Base-by-base conservation (phyloP, 2,329 filamentous ascomycete species). In the Shiraia bambusicola region DNA sequence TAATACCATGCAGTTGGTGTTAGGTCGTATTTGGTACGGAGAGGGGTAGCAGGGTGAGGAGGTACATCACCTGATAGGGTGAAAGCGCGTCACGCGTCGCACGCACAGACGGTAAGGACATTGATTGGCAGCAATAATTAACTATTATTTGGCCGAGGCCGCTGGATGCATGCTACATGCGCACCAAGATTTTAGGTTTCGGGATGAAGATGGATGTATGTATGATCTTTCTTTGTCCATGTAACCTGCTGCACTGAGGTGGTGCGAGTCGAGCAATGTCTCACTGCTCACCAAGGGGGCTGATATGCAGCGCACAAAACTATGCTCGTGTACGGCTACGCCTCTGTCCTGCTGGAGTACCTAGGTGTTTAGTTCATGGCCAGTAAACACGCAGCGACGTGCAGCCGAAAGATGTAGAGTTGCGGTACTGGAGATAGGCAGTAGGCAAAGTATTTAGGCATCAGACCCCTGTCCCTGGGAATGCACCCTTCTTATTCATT, bases 401-500 rank as follows among this genome's bases (percentile, higher is more conserved):
- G 37, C 30, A 35, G 25, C 42, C 48, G 40, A 24, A 42, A n/a
- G 24, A 42, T 38, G 32, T 47, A 39, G 33, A 34, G 46, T 37
- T 39, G 47, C 34, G 45, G 42, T 47, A 49, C 37, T 35, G 28
- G 30, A 25, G 30, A 42, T 35, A 42, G 44, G 45, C 47, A 44
- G 35, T 42, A 42, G 42, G 27, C 34, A 34, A 13, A 37, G 14
- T 28, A 34, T 46, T 52, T 58, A 56, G 56, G 49, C 50, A 57
- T 62, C 59, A 84, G 15, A 83, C 74, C 24, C 88, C 87, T 16
- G 94, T 97, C 16, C 91, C 91, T 0, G 94, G 93, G 63, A 98
- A 98, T 2, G 93, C 92, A 33, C 88, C 89, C 44, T 81, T 87
- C 70, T 96, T 97, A 69, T 89, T 96, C 42, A 98, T 73, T 14